phyloP scores from a whole-genome alignment of 345 rosid species.

The Balakata baccata region DNA sequence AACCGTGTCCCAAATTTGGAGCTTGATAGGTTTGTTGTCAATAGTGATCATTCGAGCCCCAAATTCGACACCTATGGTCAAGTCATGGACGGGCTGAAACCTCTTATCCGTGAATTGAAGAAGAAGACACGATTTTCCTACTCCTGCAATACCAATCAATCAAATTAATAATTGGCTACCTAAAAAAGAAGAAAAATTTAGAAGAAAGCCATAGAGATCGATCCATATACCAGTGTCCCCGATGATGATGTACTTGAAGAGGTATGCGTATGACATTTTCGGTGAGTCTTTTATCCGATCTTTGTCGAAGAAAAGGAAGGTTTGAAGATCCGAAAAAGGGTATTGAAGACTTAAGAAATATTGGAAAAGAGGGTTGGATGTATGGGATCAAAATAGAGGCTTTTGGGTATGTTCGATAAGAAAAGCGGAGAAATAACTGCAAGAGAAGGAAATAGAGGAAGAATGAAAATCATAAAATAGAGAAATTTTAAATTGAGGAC shows the following conservation, averaged over 20 bases:
- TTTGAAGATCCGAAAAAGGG: not conserved
- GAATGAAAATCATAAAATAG: no score
- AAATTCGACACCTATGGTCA: slow-evolving; percentile 92
- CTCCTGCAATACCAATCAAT: slow-evolving; percentile 44
- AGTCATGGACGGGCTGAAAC: slow-evolving; percentile 95
- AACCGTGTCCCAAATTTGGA: slow-evolving; percentile 99
- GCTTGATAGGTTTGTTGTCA: slow-evolving; percentile 88
- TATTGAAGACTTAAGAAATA: not conserved
- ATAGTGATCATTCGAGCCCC: slow-evolving; percentile 97
- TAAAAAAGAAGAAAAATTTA: not conserved
- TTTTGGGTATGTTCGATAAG: not conserved
- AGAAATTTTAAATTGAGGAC: no score
- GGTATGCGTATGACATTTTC: slow-evolving; percentile 81
- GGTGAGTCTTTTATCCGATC: not conserved
- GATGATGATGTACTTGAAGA: slow-evolving; percentile 97
- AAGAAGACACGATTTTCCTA: slow-evolving; percentile 93
- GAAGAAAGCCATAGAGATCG: not conserved
- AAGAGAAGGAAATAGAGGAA: no score
- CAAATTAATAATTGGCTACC: not conserved
- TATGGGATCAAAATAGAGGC: not conserved
- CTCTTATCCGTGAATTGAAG: slow-evolving; percentile 97
- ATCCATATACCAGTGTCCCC: slow-evolving; percentile 71
- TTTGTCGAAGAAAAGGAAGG: not conserved
- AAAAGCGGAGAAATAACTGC: not conserved
- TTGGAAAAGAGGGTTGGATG: not conserved